Evolutionary conservation across 192 early-diverging fungal genomes (phyloP), one percentile per base, ranked within the genome.

Genomic region (Coemansia reversa): DNA sequence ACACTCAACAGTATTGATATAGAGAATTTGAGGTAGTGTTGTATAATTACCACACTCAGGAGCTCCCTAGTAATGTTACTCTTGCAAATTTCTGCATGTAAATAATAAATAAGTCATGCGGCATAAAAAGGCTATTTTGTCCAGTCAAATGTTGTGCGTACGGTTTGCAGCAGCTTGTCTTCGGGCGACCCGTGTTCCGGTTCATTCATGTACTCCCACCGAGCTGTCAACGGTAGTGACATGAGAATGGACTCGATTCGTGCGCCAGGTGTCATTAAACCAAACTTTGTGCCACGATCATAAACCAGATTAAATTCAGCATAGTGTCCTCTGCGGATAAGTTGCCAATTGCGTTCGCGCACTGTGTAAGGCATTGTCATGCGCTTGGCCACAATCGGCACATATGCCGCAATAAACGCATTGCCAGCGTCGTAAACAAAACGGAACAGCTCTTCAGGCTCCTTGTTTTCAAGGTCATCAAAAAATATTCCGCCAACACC

Each of bases 401-500:
- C 65, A 66, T 99, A 99, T 29, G 94, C 91, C 12, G 76, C 76
- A 12, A 92, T 79, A 73, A 99, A 92, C 7, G 87, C 72, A 45
- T 87, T 82, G n/a, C 92, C 94, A 30, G 90, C 91, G 45, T 91
- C 85, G 60, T 90, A 84, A 9, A 95, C 90, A 84, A 94, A 97
- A 0, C 63, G 79, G 76, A 95, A 99, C 32, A 92, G 66, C 58
- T 93, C 85, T 45, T 96, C 90, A 3, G 84, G 78, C 19, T 67
- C 55, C 68, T 86, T 87, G 51, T 89, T 85, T 55, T 91, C 89
- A 45, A 97, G 72, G 67, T 99, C 97, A 65, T 99, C 97, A 78
- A 99, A 99, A 79, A 99, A 99, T 74, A 97, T 97, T 27, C 97
- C 97, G 23, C 97, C 97, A 56, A 99, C 75, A 2, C 97, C 97